Base-by-base conservation (phyloP, 306 rosid genomes). In the Cicer chorassanicum region DNA sequence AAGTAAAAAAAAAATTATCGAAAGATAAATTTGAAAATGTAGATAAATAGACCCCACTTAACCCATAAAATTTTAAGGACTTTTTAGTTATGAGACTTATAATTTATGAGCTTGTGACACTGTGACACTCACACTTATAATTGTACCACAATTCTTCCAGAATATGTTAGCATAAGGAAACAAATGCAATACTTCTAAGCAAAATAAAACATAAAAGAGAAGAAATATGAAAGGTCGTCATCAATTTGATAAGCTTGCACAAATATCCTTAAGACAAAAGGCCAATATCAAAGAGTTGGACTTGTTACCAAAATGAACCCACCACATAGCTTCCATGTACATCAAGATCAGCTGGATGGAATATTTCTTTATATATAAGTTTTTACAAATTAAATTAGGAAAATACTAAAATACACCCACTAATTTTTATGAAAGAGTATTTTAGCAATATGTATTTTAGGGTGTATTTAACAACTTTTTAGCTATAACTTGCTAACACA, bases 241-340 rank as follows among this genome's bases (percentile, higher is more conserved):
- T 78, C 66, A 42, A 55, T 72, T 72, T 45, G 10, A 56, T 18
- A 40, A 18, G 54, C 60, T n/a, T 11, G 51, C 15, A 36, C 40
- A 12, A 29, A 64, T 53, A 43, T 16, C 62, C 54, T 44, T 2
- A 34, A 41, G 51, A 51, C 50, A 64, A 12, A 50, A 70, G 40
- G 60, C 50, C 36, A 62, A 62, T 19, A 78, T 60, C 41, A 71
- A 4, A 51, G 49, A 70, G 8, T 63, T 59, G 36, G 80, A 72
- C 59, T 9, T 13, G 46, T 76, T 69, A 74, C 66, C 67, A 72
- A 68, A 60, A 72, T 14, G 64, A 65, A 21, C n/a, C 70, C 66
- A 72, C 68, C 61, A 34, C 7, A 65, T 0, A 46, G 79, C 21
- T 55, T 46, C 61, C 8, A 48, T 48, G 78, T 39, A 65, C 76